Conservation (phyloP, 2,329 filamentous ascomycete genomes). For the Nannizzia gypsea region DNA sequence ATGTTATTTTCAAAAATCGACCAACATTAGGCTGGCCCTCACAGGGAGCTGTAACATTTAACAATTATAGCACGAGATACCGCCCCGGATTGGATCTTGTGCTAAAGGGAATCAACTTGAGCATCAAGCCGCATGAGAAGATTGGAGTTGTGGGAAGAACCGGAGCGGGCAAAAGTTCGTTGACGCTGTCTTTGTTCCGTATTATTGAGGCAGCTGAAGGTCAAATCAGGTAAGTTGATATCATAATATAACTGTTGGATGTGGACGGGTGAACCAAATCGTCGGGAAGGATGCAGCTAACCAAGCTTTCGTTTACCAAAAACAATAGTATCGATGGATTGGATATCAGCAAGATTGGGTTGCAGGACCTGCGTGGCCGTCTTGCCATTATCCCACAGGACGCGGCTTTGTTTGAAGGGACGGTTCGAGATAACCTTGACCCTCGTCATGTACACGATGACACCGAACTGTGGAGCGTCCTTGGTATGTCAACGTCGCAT, state of each 20-base stretch:
- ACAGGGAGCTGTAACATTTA: conserved; percentile 76
- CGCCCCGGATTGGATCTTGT: conserved; percentile 81
- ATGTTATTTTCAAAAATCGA: conserved; percentile 77
- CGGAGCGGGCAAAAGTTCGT: conserved; percentile 86
- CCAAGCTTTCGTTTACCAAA: conserved; percentile 14
- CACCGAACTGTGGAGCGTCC: conserved; percentile 89
- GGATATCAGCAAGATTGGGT: conserved; percentile 79
- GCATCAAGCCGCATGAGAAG: conserved; percentile 94
- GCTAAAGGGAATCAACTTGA: conserved; percentile 79
- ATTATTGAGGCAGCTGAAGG: conserved; percentile 82
- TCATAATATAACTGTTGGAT: not conserved
- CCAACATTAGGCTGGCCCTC: conserved; percentile 87
- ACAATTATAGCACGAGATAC: conserved; percentile 90
- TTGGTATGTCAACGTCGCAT: conserved; percentile 44
- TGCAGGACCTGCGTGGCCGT: conserved; percentile 76
- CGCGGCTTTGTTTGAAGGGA: conserved; percentile 87
- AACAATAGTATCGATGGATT: conserved; percentile 62
- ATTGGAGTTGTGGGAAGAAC: conserved; percentile 95
- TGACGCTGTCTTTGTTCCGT: conserved; percentile 86
- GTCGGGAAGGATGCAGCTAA: conserved; percentile 2
- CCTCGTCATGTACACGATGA: conserved; percentile 92
- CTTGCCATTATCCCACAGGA: conserved; percentile 97
- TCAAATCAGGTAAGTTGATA: conserved; percentile 46
- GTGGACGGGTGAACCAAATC: not conserved
- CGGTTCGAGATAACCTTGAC: conserved; percentile 87